Evolutionary conservation across 805 yeast species (phyloP).

Genomic region (Dipodascopsis uninucleata): DNA sequence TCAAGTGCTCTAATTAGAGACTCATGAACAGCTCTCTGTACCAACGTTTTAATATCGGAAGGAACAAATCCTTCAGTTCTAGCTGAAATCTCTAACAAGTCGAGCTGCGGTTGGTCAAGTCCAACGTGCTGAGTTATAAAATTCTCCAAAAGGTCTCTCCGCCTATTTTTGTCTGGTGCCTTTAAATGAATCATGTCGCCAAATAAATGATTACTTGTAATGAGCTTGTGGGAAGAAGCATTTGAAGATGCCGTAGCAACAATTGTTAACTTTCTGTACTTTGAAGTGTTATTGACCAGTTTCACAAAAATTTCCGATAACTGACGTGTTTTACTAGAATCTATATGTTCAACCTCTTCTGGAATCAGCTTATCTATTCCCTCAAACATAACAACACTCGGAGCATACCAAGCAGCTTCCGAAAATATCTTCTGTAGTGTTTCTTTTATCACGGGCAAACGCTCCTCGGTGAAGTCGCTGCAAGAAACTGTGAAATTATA

Average conservation of each 20-base stretch:
- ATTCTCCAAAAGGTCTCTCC: slow-evolving; percentile 48
- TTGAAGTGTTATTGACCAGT: slow-evolving; percentile 42
- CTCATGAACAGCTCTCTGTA: slow-evolving; percentile 53
- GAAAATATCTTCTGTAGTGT: slow-evolving; percentile 45
- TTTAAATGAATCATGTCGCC: slow-evolving; percentile 58
- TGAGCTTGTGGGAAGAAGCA: slow-evolving; percentile 56
- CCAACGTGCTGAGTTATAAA: slow-evolving; percentile 6
- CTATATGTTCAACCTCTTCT: slow-evolving; percentile 57
- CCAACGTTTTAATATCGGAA: slow-evolving; percentile 66
- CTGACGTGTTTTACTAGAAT: slow-evolving; percentile 59
- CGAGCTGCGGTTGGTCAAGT: slow-evolving; percentile 30
- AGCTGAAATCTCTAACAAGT: slow-evolving; percentile 49
- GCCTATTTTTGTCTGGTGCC: slow-evolving; percentile 64
- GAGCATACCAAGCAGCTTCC: slow-evolving; percentile 70
- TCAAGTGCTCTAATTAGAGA: slow-evolving; percentile 30
- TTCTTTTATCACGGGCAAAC: slow-evolving; percentile 45
- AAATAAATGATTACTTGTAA: slow-evolving; percentile 66
- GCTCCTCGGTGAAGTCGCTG: slow-evolving; percentile 55
- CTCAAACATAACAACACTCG: slow-evolving; percentile 71
- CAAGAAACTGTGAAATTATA: slow-evolving; percentile 51
- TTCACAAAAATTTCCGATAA: slow-evolving; percentile 58
- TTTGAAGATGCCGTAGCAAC: slow-evolving; percentile 62
- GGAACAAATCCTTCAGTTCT: slow-evolving; percentile 91
- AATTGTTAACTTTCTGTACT: slow-evolving; percentile 48
- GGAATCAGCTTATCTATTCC: slow-evolving; percentile 71